Evolutionary conservation across 805 yeast species (phyloP).

Genomic region (Metschnikowia aberdeeniae): DNA sequence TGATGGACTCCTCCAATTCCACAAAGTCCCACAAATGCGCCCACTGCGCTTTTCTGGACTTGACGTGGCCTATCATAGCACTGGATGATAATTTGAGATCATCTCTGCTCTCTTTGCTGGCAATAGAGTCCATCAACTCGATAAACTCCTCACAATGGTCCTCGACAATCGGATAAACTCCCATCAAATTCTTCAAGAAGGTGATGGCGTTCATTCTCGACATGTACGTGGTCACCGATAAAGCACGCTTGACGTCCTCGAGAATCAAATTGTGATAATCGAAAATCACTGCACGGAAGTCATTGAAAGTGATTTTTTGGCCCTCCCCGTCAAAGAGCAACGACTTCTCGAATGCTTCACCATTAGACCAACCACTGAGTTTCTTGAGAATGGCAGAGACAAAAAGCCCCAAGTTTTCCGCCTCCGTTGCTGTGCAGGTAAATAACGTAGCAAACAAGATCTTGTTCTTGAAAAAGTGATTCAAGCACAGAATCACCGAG

Average conservation of each 20-base stretch:
- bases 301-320: slow-evolving; percentile 21
- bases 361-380: slow-evolving; percentile 43
- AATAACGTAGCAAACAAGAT: slow-evolving; percentile 57
- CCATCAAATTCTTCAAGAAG: slow-evolving; percentile 61
- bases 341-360: slow-evolving; percentile 22
- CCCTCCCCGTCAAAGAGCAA: background rate
- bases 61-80: slow-evolving; percentile 65
- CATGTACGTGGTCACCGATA: slow-evolving; percentile 60
- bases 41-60: slow-evolving; percentile 50
- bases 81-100: slow-evolving; percentile 76
- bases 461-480: slow-evolving; percentile 45
- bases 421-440: slow-evolving; percentile 69
- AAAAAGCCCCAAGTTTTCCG: slow-evolving; percentile 80
- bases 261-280: slow-evolving; percentile 55
- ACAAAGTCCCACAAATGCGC: slow-evolving; percentile 55
- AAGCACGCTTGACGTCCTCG: slow-evolving; percentile 38
- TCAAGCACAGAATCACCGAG: slow-evolving; percentile 36
- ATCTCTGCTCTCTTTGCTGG: slow-evolving; percentile 59
- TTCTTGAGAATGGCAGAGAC: slow-evolving; percentile 49
- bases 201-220: slow-evolving; percentile 77
- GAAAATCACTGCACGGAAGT: slow-evolving; percentile 40
- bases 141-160: slow-evolving; percentile 58
- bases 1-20: slow-evolving; percentile 43
- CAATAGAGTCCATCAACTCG: slow-evolving; percentile 44
- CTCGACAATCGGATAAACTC: slow-evolving; percentile 63